Evolutionary conservation across 1,139 yeast species (phyloP), one percentile per base, ranked within the genome.

Genomic region (Suhomyces taliae): DNA sequence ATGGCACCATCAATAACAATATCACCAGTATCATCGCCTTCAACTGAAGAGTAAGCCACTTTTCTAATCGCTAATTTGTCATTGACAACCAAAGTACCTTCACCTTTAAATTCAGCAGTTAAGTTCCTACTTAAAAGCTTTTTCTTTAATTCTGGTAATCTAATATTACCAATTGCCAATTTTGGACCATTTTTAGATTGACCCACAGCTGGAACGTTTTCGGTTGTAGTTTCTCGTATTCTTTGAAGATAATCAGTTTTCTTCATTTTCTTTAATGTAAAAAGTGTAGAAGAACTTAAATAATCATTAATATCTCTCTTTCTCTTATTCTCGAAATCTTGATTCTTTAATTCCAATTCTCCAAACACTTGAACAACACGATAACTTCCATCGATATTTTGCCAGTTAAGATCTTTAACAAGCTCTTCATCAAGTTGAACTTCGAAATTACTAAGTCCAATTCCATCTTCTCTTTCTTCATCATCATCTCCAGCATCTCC

Each of bases 51-150:
- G 52, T 70, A 70, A 8, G 82, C 80, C 3, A 87, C 76, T 64
- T 93, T 91, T 49, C 90, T 73, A 8, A 93, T 82, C 1, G 91
- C 85, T 27, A 93, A 79, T 46, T 72, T 72, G 50, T 87, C 88
- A 59, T 91, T 91, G 36, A 95, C 87, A 8, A 91, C 96, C 44
- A 93, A 70, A 0, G 91, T 84, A 62, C 98, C 99, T 62, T 90
- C 97, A 47, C 97, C 95, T 61, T 87, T 83, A 63, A 93, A 90
- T 59, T 91, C 97, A 0, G 96, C 97, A 47, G 74, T 74, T 57
- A 87, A 80, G 46, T 89, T 87, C 44, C 70, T 67, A 15, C 75
- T 72, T 29, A 78, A 66, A 41, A 91, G 71, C 49, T 78, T 78
- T 57, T 82, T 82, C 58, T 88, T 85, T 48, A 93, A 72, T 56